Conservation (phyloP, 2,329 filamentous ascomycete genomes). For the Achaetomium macrosporum region DNA sequence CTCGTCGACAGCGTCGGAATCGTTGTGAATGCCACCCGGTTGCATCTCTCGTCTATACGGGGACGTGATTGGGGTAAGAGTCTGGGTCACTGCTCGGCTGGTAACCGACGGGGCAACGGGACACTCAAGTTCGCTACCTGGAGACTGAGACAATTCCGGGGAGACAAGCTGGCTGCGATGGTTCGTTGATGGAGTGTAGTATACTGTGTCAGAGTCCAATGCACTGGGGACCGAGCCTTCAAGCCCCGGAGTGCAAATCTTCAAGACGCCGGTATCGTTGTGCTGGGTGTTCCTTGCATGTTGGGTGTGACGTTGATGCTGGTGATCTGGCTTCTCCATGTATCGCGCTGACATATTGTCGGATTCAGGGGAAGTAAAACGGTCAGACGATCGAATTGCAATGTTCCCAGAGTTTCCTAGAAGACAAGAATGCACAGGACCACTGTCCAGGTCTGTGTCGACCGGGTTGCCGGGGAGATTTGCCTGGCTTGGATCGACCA, state of each 20-base stretch:
- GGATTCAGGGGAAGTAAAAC: not conserved
- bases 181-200: too few species aligned
- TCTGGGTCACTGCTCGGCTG: slow-evolving; percentile 2
- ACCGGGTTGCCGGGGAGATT: not conserved
- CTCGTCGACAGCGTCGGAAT: not conserved
- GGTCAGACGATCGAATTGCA: not conserved
- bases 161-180: not conserved
- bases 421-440: not conserved
- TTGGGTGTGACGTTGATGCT: too few species aligned
- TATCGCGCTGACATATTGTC: too few species aligned
- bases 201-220: too few species aligned
- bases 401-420: not conserved
- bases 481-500: not conserved
- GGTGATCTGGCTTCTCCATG: too few species aligned
- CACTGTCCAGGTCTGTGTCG: not conserved
- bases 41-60: not conserved
- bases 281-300: too few species aligned
- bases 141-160: not conserved
- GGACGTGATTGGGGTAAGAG: slow-evolving; percentile 4
- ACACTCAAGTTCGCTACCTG: not conserved
- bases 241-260: too few species aligned
- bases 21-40: too few species aligned
- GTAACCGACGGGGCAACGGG: not conserved
- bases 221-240: too few species aligned
- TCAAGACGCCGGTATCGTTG: too few species aligned